Evolutionary conservation across 768 basidiomycete species (phyloP), one percentile per base, ranked within the genome.

Genomic region (Leccinum broughii): DNA sequence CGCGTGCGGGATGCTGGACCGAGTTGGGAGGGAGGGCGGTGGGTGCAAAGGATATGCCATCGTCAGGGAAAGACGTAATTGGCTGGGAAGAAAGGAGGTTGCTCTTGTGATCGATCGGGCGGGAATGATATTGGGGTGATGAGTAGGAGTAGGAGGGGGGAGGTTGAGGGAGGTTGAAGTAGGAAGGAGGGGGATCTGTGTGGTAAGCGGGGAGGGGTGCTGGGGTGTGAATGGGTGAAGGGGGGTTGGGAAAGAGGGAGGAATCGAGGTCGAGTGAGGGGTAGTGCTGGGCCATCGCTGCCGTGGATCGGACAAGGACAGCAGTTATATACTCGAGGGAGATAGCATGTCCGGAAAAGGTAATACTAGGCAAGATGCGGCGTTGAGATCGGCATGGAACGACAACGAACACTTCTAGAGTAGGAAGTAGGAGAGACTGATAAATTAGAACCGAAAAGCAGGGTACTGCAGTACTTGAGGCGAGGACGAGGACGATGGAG

Each of bases 251-350:
- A 20, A 61, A 64, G 8, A 61, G 1, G 59, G 60, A 53, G 52
- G 57, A 0, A 13, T 62, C 58, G 50, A 64, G 59, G 39, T 64
- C 57, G 50, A 59, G 34, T 55, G 54, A 34, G 56, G 57, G 26
- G 50, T 62, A 62, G 35, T 67, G 56, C 51, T 71, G 63, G 54
- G 62, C 54, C 67, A 70, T 70, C 61, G 60, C 51, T 54, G 59
- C 32, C 8, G 35, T 54, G 24, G 60, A 64, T 58, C 62, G 53
- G 59, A 55, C 30, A 17, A 15, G 52, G 10, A n/a, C 24, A 3
- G 30, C 10, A 57, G 60, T 66, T 70, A 64, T 62, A 70, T 70
- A 71, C 28, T 3, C 20, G 49, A 24, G 56, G 30, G 13, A 51
- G 34, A 22, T 34, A 41, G 56, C 26, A 30, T 52, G 30, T 2